Conservation (phyloP, 139 green algal genomes). For the Chlorella sp. region DNA sequence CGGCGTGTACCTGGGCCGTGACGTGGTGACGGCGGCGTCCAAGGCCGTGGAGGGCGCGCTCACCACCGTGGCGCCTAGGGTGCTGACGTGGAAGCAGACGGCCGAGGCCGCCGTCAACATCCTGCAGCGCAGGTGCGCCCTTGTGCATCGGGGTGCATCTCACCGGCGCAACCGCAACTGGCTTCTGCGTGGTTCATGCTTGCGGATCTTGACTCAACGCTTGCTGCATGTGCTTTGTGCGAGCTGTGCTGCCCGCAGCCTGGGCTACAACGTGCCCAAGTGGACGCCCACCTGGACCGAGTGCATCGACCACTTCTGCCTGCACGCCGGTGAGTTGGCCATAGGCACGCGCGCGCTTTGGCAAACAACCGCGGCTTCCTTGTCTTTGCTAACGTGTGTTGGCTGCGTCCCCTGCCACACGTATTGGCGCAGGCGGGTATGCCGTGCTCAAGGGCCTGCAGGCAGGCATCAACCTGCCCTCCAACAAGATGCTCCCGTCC, state of each 20-base stretch:
- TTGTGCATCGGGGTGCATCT: neutral
- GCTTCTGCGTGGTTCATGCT: no score
- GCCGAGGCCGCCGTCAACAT: conserved; percentile 26
- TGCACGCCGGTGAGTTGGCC: conserved; percentile 44
- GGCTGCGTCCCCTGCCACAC: no score
- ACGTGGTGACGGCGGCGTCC: conserved; percentile 36
- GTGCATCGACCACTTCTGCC: conserved; percentile 45
- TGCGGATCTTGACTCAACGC: no score
- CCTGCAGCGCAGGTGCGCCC: conserved; percentile 5
- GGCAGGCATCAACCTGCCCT: conserved; percentile 37
- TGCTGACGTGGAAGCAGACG: conserved; percentile 51
- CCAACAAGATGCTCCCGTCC: conserved; percentile 36
- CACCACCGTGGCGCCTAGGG: conserved; percentile 4
- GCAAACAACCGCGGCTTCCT: no score
- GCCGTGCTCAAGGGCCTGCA: conserved; percentile 56
- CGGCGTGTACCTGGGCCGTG: conserved; percentile 47
- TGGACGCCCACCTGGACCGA: conserved; percentile 46
- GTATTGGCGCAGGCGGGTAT: conserved; percentile 38
- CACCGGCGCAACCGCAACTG: neutral
- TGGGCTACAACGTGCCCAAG: conserved; percentile 3
- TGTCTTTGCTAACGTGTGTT: no score
- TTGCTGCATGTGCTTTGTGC: neutral
- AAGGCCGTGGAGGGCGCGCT: conserved; percentile 18
- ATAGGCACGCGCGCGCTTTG: neutral
- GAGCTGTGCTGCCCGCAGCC: no score